Conservation (phyloP, 768 basidiomycete species). For the Cubamyces sp. region DNA sequence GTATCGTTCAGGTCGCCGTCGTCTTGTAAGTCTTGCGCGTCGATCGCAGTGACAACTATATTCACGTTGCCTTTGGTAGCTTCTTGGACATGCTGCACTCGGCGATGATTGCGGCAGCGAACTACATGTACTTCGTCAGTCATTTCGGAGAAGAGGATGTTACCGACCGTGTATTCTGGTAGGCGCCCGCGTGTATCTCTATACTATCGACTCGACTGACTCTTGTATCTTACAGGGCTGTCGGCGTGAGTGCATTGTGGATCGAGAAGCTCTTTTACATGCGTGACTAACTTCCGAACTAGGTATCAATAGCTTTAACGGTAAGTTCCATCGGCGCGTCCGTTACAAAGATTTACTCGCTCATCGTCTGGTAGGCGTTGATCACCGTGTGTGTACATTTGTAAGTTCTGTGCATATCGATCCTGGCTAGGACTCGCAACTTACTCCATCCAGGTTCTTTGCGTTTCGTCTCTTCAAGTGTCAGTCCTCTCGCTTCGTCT, state of each 20-base stretch:
- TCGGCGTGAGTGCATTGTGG: slow-evolving; percentile 15
- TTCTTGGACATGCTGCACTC: slow-evolving; percentile 32
- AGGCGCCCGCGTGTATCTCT: background rate
- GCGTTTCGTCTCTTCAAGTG: slow-evolving; percentile 28
- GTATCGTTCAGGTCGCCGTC: slow-evolving; percentile 20
- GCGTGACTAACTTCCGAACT: background rate
- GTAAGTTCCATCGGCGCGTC: slow-evolving; percentile 5
- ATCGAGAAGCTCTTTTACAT: background rate
- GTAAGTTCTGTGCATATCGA: slow-evolving; percentile 19
- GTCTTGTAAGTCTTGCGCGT: slow-evolving; percentile 22
- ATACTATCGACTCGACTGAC: background rate
- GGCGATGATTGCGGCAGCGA: slow-evolving; percentile 27
- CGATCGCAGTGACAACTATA: background rate
- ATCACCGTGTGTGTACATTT: slow-evolving; percentile 31
- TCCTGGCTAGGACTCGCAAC: too few relatives aligned
- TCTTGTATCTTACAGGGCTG: background rate
- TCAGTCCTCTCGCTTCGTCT: slow-evolving; percentile 6
- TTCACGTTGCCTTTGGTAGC: background rate
- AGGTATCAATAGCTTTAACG: slow-evolving; percentile 28
- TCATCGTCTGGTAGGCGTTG: slow-evolving; percentile 21
- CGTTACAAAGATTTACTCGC: background rate
- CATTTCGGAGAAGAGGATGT: slow-evolving; percentile 26
- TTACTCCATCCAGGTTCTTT: slow-evolving; percentile 28
- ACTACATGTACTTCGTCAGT: slow-evolving; percentile 32
- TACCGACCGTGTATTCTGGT: slow-evolving; percentile 32